A percentile compares a stretch with the other conserved stretches of the same genome.
Conservation (phyloP, 1,284 basidiomycete genomes). For the Ustilago trichophora region DNA sequence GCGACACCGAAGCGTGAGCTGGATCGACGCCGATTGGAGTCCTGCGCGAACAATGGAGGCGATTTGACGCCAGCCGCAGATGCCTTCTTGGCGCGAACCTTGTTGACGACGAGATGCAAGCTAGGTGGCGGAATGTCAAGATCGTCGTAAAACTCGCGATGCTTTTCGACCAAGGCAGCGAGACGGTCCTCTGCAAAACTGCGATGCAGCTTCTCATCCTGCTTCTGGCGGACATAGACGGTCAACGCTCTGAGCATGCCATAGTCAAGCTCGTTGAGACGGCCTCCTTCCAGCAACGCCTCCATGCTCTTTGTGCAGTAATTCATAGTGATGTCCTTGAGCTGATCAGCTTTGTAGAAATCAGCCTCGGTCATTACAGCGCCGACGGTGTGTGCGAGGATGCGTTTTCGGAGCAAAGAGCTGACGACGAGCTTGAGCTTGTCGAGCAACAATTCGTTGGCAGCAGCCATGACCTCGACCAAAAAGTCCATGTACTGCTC, state of each 20-base stretch:
- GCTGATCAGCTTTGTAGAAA: constrained; percentile 77
- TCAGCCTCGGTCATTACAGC: constrained; percentile 84
- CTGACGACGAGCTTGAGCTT: constrained; percentile 86
- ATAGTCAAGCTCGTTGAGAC: constrained; percentile 77
- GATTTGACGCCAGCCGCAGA: constrained; percentile 43
- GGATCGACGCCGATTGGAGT: constrained; percentile 66
- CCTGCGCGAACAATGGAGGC: constrained; percentile 38
- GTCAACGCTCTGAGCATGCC: constrained; percentile 78
- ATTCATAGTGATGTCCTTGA: constrained; percentile 79
- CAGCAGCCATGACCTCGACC: constrained; percentile 84
- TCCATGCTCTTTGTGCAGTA: constrained; percentile 89
- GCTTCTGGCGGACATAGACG: constrained; percentile 73
- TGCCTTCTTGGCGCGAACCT: constrained; percentile 53
- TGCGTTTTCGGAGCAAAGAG: constrained; percentile 69
- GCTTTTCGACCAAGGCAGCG: constrained; percentile 74
- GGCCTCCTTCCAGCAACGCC: constrained; percentile 80
- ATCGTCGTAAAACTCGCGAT: constrained; percentile 78
- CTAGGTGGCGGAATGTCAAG: constrained; percentile 79
- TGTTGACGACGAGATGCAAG: constrained; percentile 63
- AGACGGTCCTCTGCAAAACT: constrained; percentile 74
- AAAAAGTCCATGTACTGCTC: constrained; percentile 87
- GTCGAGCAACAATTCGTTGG: constrained; percentile 88
- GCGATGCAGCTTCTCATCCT: constrained; percentile 76
- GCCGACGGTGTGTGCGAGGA: constrained; percentile 81
- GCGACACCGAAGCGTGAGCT: constrained; percentile 57